Conservation (phyloP, 2,329 filamentous ascomycete species). For the Fusarium dlaminii region DNA sequence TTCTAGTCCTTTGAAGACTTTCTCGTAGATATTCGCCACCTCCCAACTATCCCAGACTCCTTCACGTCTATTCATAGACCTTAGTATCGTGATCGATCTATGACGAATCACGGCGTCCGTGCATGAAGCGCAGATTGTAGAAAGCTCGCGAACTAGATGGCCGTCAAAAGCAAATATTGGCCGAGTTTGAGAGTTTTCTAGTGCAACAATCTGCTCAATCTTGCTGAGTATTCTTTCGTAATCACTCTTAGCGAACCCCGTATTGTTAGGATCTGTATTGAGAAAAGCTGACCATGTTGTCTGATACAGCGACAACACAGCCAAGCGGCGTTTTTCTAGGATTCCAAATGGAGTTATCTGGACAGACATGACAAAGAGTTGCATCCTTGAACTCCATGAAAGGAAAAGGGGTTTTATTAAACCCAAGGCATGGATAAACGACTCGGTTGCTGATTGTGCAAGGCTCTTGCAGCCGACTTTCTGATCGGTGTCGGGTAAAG, state of each 20-base stretch:
- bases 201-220: slow-evolving; percentile 2
- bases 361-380: not conserved
- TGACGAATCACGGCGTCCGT: slow-evolving; percentile 5
- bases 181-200: not conserved
- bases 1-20: slow-evolving; percentile 12
- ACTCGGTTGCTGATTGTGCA: not conserved
- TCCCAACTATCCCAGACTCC: slow-evolving; percentile 40
- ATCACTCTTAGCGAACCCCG: not conserved
- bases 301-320: not conserved
- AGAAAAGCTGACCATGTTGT: slow-evolving; percentile 1
- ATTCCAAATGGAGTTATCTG: not conserved
- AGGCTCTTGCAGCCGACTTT: not conserved
- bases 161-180: slow-evolving; percentile 33
- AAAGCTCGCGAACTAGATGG: slow-evolving; percentile 17
- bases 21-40: slow-evolving; percentile 22
- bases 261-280: not conserved
- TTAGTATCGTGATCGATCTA: slow-evolving; percentile 16
- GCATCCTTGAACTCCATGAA: not conserved
- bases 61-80: slow-evolving; percentile 22
- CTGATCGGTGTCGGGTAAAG: too few relatives aligned
- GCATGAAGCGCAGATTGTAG: slow-evolving; percentile 20
- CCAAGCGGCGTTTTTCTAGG: not conserved
- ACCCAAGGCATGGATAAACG: not conserved
- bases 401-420: not conserved
- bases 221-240: slow-evolving; percentile 8